Conservation (phyloP, 2,329 filamentous ascomycete genomes). For the Tolypocladium album region DNA sequence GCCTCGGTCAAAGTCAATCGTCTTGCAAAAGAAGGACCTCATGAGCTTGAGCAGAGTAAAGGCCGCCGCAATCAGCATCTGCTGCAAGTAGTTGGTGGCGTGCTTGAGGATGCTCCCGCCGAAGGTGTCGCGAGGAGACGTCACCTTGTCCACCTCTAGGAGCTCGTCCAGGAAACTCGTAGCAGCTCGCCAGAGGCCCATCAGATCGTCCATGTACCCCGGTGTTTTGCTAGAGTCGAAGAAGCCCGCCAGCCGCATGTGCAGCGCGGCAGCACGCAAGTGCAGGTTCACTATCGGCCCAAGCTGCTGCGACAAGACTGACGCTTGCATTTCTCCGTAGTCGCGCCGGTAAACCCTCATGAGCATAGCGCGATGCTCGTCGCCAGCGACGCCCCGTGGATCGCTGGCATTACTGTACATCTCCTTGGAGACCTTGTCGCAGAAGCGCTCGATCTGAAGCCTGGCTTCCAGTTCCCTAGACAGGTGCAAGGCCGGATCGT, state of each 20-base stretch:
- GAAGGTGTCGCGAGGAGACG: conserved; percentile 32
- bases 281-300: conserved; percentile 54
- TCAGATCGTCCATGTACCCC: conserved; percentile 63
- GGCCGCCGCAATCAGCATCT: conserved; percentile 74
- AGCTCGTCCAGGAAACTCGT: conserved; percentile 59
- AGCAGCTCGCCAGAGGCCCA: conserved; percentile 64
- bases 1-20: conserved; percentile 59
- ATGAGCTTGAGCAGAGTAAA: conserved; percentile 72
- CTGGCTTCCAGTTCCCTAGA: conserved; percentile 54
- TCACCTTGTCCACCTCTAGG: conserved; percentile 39
- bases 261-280: conserved; percentile 61
- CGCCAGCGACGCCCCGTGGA: conserved; percentile 56
- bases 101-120: conserved; percentile 50
- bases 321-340: conserved; percentile 50
- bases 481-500: conserved; percentile 48
- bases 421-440: conserved; percentile 67
- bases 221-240: conserved; percentile 66
- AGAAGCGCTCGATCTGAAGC: conserved; percentile 63
- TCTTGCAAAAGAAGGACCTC: conserved; percentile 62
- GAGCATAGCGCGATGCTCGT: conserved; percentile 55
- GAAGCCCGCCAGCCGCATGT: conserved; percentile 69
- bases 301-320: conserved; percentile 46
- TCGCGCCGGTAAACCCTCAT: conserved; percentile 57
- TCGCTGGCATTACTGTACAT: conserved; percentile 72
- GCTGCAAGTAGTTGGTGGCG: conserved; percentile 67